Evolutionary conservation across 768 basidiomycete species (phyloP), one percentile per base, ranked within the genome.

Genomic region (Piloderma croceum): DNA sequence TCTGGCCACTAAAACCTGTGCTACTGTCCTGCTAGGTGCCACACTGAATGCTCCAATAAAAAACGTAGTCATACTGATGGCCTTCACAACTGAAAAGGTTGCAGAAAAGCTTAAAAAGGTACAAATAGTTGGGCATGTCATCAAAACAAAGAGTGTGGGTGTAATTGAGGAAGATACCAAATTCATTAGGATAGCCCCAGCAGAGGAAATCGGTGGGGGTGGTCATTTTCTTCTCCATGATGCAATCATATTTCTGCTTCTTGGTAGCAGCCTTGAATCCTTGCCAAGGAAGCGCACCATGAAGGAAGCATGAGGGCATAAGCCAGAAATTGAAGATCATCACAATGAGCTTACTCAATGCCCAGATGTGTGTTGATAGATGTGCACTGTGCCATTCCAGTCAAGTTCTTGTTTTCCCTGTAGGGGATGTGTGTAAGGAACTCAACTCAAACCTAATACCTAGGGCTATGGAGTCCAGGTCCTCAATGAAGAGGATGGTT

Each of bases 151-250:
- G 85, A 31, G 94, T 93, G 42, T 96, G 90, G 46, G 93, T 94
- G 69, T 97, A 99, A 72, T 98, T 99, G 57, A 99, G 71, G 78
- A 97, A 98, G 53, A 98, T 96, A 31, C 92, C 94, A 50, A 98
- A 96, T 69, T 99, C 96, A 71, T 92, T 93, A 46, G 96, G 94
- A 79, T 96, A 98, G n/a, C 90, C 92, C 51, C 94, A 92, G 73
- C 94, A 98, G 21, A 99, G 81, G 43, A 94, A 74, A 61, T 98
- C 92, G 37, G 90, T 93, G 11, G 92, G 90, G 0, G 92, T 96
- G 25, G 96, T 97, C 92, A 99, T 98, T 81, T 99, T 99, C 81
- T 99, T 99, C 71, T 99, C 96, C 96, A 99, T 99, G 71, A 99
- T 99, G 45, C 96, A 85, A 67, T 98, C 96, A 65, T 98, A 98